phyloP scores from a whole-genome alignment of 2,329 filamentous ascomycete genomes.

The Rhinocladiella mackenziei region DNA sequence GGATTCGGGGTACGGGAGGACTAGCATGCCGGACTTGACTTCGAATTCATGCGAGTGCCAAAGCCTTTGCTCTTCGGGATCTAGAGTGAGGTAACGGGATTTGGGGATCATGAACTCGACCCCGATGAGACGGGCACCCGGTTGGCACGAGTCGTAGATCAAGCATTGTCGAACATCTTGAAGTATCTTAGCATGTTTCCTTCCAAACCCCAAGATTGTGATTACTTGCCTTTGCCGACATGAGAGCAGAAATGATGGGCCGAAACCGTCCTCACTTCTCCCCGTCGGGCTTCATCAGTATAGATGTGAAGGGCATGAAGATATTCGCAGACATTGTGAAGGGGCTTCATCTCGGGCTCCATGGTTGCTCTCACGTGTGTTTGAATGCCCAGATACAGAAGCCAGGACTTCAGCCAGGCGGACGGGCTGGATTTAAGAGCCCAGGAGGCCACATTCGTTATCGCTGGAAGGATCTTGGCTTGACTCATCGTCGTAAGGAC shows the following conservation, averaged over 20 bases:
- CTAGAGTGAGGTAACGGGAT: slow-evolving; percentile 62
- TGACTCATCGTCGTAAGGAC: slow-evolving; percentile 15
- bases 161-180: slow-evolving; percentile 76
- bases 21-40: slow-evolving; percentile 73
- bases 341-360: slow-evolving; percentile 57
- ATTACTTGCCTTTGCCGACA: slow-evolving; percentile 55
- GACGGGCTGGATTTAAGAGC: slow-evolving; percentile 25
- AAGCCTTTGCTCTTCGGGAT: slow-evolving; percentile 58
- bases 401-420: slow-evolving; percentile 29
- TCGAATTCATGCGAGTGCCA: slow-evolving; percentile 56
- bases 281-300: slow-evolving; percentile 57
- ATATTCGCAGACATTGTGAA: slow-evolving; percentile 74
- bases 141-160: slow-evolving; percentile 68
- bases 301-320: slow-evolving; percentile 86
- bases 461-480: slow-evolving; percentile 6
- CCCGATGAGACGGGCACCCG: slow-evolving; percentile 70
- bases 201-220: neutral
- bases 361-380: slow-evolving; percentile 26
- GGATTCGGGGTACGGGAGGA: slow-evolving; percentile 61
- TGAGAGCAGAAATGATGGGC: slow-evolving; percentile 83
- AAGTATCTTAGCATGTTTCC: neutral
- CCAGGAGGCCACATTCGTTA: slow-evolving; percentile 21
- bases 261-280: slow-evolving; percentile 60
- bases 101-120: slow-evolving; percentile 80
- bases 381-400: slow-evolving; percentile 28